Percentiles rank a stretch among this genome's conserved stretches.
Evolutionary conservation across 75 land plant species (phyloP).

Genomic region (Pinus albicaulis): DNA sequence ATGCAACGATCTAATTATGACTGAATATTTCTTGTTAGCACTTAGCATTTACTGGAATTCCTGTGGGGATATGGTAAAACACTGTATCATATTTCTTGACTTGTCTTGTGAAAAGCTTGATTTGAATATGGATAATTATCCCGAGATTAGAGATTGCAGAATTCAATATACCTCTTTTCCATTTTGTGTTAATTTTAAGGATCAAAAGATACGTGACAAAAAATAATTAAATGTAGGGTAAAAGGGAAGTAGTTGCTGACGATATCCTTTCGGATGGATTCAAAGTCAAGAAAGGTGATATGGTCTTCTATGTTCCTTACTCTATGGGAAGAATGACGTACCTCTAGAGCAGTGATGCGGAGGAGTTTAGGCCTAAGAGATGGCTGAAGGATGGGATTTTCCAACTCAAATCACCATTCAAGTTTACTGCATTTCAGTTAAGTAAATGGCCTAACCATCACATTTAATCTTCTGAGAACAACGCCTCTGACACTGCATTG

Average conservation of each 20-base stretch:
- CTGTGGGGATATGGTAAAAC: too few relatives aligned
- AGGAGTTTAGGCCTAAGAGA: conserved; percentile 41
- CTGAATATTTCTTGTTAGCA: background rate
- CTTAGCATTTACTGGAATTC: background rate
- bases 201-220: background rate
- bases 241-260: conserved; percentile 24
- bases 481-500: background rate
- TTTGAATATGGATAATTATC: background rate
- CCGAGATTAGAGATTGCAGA: background rate
- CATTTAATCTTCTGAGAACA: background rate
- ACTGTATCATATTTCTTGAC: too few relatives aligned
- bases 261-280: conserved; percentile 46
- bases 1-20: background rate
- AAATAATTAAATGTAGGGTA: conserved; percentile 36
- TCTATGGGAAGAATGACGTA: conserved; percentile 43
- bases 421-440: conserved; percentile 52
- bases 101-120: background rate
- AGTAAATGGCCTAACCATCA: background rate
- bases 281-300: conserved; percentile 25
- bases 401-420: conserved; percentile 37
- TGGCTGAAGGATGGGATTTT: conserved; percentile 42
- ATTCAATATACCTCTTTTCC: background rate
- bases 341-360: conserved; percentile 40
- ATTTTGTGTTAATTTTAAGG: background rate
- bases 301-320: conserved; percentile 31